Percentiles rank a stretch among this genome's conserved stretches.
These are phyloP conservation scores for Litchi chinensis DNA, from an alignment of 345 rosid genomes.

Conservation along the genomic window DNA sequence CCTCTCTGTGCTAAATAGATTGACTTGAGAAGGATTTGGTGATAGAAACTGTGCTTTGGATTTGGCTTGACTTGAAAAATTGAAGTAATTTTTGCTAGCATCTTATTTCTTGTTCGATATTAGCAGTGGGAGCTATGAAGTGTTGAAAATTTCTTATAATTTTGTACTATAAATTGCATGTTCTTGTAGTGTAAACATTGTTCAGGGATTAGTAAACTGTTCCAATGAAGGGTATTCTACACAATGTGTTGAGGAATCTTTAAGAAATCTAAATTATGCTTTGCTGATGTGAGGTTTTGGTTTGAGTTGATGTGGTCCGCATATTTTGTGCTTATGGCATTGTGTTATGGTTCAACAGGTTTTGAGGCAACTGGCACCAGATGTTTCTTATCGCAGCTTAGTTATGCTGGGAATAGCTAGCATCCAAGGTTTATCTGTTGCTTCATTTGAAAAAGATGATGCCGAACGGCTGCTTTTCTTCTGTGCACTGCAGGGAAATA, in stretches of 20 bases:
- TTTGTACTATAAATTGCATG: background rate
- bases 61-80: background rate
- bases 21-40: slow-evolving; percentile 12
- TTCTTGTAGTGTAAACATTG: background rate
- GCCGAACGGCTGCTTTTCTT: slow-evolving; percentile 91
- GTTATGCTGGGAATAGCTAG: slow-evolving; percentile 94
- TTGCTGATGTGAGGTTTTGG: background rate
- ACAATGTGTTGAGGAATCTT: background rate
- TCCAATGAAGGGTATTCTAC: background rate
- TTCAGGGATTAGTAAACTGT: background rate
- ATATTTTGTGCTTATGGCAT: background rate
- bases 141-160: slow-evolving; percentile 1
- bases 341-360: slow-evolving; percentile 54
- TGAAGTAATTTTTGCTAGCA: background rate
- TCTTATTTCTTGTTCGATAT: slow-evolving; percentile 5
- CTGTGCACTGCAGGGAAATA: slow-evolving; percentile 51
- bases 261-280: background rate
- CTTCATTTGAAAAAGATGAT: slow-evolving; percentile 97
- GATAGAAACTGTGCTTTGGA: background rate
- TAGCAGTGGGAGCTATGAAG: background rate
- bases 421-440: slow-evolving; percentile 94
- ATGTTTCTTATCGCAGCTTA: slow-evolving; percentile 81
- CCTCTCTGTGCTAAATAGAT: background rate
- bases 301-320: background rate
- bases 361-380: slow-evolving; percentile 93